Percentiles rank a stretch among this genome's conserved stretches.
phyloP scores from a whole-genome alignment of 768 basidiomycete species.

The Calvatia gigantea region DNA sequence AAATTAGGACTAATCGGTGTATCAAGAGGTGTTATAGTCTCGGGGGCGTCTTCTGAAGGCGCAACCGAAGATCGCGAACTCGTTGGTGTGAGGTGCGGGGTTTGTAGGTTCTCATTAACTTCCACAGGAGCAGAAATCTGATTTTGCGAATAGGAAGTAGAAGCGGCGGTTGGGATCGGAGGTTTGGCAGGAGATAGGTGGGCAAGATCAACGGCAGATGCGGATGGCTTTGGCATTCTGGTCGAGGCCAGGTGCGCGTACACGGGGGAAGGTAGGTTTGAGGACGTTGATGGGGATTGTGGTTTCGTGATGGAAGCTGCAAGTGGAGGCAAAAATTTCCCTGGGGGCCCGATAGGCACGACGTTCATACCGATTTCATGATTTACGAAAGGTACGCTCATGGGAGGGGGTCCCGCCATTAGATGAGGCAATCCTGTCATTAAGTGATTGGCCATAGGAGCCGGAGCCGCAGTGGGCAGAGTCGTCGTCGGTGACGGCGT shows the following conservation, averaged over 20 bases:
- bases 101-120: background rate
- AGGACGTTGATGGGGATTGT: background rate
- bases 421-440: too few relatives aligned
- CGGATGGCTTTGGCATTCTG: too few relatives aligned
- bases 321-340: conserved; percentile 2
- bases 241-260: background rate
- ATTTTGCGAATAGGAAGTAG: background rate
- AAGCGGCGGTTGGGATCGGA: background rate
- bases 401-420: too few relatives aligned
- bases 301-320: background rate
- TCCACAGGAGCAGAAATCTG: background rate
- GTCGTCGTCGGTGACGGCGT: background rate
- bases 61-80: background rate
- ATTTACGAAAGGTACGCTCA: background rate
- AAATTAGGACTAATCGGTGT: background rate
- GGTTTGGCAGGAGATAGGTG: background rate
- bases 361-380: background rate
- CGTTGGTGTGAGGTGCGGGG: background rate
- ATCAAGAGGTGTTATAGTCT: conserved; percentile 12
- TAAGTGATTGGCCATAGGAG: too few relatives aligned
- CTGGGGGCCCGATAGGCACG: conserved; percentile 6
- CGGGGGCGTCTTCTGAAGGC: conserved; percentile 1
- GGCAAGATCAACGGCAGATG: background rate
- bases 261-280: background rate
- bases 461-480: background rate